Base-by-base conservation (phyloP, 306 rosid genomes). In the Pterocarpus santalinus region DNA sequence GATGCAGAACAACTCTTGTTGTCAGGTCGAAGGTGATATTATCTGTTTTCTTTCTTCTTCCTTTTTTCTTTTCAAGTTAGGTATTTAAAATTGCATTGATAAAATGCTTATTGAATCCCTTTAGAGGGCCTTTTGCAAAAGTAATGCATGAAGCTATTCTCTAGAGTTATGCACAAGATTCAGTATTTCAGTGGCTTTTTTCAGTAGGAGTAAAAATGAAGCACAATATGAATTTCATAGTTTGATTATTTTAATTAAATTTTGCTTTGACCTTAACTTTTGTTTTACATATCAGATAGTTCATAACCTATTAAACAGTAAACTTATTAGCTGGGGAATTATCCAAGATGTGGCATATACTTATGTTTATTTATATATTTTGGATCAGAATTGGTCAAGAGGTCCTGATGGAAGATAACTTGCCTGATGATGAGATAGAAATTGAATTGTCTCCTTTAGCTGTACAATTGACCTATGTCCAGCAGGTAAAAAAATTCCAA, bases 391-490 rank as follows among this genome's bases (percentile, higher is more conserved):
- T 91, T 83, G 99, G 99, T 78, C 94, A 89, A 80, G 99, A 93
- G 90, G 72, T 87, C 28, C 84, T 91, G 55, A 62, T 90, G 92
- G 98, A 92, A 43, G 99, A 95, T 51, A 90, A 85, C 70, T 76
- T 82, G 22, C 87, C 93, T 44, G 99, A 95, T 72, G 98, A 95
- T 3, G 97, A 90, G 32, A 87, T 93, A 73, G 98, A 91, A 83
- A 86, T 81, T 74, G 99, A 95, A 77, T 83, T 95, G 92, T 87
- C 99, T 55, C 98, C 99, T 47, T 87, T 95, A 76, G 93, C 98
- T 80, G 97, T 93, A 75, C 99, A 93, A 73, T 84, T 95, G 85
- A 98, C 96, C 76, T 95, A 95, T 90, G 97, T 95, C 75, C 94
- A 90, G 83, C 98, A 90, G 93, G 99, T 91, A 80, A 72, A 80